Evolutionary conservation across 169 alveolate species (phyloP).

Genomic region (Plasmodium berghei): DNA sequence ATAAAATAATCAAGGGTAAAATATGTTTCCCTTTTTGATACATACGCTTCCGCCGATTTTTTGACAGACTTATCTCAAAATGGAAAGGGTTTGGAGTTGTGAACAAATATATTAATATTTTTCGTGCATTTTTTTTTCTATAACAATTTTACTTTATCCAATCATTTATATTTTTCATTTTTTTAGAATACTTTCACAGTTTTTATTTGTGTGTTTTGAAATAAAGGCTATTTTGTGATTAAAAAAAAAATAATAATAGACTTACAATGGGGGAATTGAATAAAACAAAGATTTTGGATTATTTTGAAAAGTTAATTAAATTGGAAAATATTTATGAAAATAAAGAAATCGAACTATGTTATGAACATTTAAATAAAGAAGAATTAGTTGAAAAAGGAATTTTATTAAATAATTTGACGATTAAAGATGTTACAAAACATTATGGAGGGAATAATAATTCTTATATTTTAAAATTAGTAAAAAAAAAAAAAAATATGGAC

Average conservation of each 20-base stretch:
- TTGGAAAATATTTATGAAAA: constrained; percentile 45
- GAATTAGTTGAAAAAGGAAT: constrained; percentile 66
- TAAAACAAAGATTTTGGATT: constrained; percentile 12
- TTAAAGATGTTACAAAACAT: constrained; percentile 34
- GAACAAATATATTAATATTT: too few relatives aligned
- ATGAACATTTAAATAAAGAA: constrained; percentile 50
- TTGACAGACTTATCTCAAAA: too few relatives aligned
- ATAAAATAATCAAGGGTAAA: too few relatives aligned
- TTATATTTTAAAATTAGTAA: constrained; percentile 37
- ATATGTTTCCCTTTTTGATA: too few relatives aligned
- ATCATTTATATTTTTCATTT: too few relatives aligned
- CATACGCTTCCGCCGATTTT: too few relatives aligned
- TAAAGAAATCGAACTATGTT: constrained; percentile 55
- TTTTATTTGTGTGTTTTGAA: too few relatives aligned
- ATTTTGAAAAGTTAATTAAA: constrained; percentile 37
- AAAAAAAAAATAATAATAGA: neutral
- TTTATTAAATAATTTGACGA: constrained; percentile 38
- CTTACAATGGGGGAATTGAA: neutral
- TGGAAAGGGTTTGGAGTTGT: too few relatives aligned
- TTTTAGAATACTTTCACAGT: too few relatives aligned
- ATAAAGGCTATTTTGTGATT: too few relatives aligned
- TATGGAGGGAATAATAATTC: constrained; percentile 29
- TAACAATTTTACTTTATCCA: too few relatives aligned
- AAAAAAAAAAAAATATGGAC: constrained; percentile 21
- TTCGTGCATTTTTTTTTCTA: too few relatives aligned